phyloP scores from a whole-genome alignment of 2,329 filamentous ascomycete genomes.

The Colletotrichum siamense region DNA sequence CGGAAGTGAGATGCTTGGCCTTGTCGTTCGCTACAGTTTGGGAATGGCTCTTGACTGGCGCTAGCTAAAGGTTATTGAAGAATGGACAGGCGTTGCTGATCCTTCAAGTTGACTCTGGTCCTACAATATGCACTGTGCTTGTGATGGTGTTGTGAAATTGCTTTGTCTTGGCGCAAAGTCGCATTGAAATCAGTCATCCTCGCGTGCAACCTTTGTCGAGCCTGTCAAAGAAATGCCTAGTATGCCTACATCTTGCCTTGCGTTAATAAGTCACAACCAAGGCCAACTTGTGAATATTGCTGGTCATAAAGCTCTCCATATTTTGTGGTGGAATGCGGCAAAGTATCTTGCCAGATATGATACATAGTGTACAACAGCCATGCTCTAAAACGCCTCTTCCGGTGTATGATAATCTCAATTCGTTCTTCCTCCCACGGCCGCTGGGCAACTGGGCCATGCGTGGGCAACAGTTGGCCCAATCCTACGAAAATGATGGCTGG shows the following conservation, averaged over 20 bases:
- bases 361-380: slow-evolving; percentile 17
- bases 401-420: neutral
- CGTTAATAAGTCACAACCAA: accelerated
- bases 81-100: slow-evolving; percentile 12
- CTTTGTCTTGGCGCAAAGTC: neutral
- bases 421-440: neutral
- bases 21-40: slow-evolving; percentile 8
- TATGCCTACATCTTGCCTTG: neutral
- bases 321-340: neutral
- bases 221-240: neutral
- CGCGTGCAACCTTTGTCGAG: neutral
- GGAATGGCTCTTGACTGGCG: slow-evolving; percentile 1
- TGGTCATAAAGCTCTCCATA: neutral
- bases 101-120: neutral
- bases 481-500: neutral
- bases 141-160: neutral
- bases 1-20: neutral
- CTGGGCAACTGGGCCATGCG: neutral
- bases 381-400: slow-evolving; percentile 13
- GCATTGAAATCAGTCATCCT: neutral
- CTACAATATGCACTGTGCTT: neutral
- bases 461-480: neutral
- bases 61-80: slow-evolving; percentile 12
- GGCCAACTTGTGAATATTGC: neutral
- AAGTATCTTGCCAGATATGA: neutral